Conservation (phyloP, 2,329 filamentous ascomycete genomes). For the Neopestalotiopsis sp. region DNA sequence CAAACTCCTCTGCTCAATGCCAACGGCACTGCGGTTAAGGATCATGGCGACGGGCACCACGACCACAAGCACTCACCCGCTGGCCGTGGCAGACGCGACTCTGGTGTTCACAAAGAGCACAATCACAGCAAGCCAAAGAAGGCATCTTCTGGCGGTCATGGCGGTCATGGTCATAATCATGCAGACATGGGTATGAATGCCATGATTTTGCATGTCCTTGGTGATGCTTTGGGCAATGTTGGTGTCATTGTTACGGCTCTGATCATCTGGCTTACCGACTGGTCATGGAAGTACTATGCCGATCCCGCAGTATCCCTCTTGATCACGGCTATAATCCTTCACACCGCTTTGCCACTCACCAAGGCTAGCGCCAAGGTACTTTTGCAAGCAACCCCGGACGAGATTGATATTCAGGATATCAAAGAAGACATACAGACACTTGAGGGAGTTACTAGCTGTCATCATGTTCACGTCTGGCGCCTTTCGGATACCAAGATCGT, state of each 20-base stretch:
- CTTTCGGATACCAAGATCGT: slow-evolving; percentile 93
- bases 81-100: slow-evolving; percentile 49
- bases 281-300: slow-evolving; percentile 81
- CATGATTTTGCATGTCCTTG: slow-evolving; percentile 77
- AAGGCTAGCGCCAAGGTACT: slow-evolving; percentile 84
- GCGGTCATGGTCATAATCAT: slow-evolving; percentile 77
- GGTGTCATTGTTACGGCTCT: slow-evolving; percentile 84
- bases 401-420: slow-evolving; percentile 87
- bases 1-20: slow-evolving; percentile 40
- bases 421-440: slow-evolving; percentile 88
- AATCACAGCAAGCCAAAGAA: slow-evolving; percentile 79
- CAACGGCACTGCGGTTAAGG: slow-evolving; percentile 32
- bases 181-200: slow-evolving; percentile 95
- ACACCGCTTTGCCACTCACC: slow-evolving; percentile 79
- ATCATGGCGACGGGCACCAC: slow-evolving; percentile 6
- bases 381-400: slow-evolving; percentile 89
- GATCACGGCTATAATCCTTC: slow-evolving; percentile 82
- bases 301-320: slow-evolving; percentile 92
- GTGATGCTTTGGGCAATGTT: slow-evolving; percentile 84
- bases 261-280: slow-evolving; percentile 89
- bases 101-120: slow-evolving; percentile 70
- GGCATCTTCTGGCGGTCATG: slow-evolving; percentile 35
- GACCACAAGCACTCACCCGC: slow-evolving; percentile 32
- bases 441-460: slow-evolving; percentile 85
- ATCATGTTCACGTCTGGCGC: slow-evolving; percentile 98